These are phyloP conservation scores for Chaetomiaceae sp. DNA, from an alignment of 2,329 filamentous ascomycete species.

Conservation along the genomic window DNA sequence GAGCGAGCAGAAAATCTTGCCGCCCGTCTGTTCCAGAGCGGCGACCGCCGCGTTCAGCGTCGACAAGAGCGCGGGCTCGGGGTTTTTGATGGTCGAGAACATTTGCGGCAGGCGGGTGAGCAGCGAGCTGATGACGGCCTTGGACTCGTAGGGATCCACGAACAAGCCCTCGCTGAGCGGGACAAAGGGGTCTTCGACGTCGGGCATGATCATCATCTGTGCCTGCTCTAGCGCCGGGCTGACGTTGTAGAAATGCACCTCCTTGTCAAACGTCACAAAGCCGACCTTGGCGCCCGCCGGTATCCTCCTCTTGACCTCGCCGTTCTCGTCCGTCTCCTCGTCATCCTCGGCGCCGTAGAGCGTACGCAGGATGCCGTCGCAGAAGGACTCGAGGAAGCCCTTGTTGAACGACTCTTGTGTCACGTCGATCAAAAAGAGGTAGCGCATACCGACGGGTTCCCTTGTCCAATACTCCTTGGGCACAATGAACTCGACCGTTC, in stretches of 20 bases:
- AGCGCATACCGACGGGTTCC: constrained; percentile 80
- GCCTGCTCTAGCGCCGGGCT: constrained; percentile 74
- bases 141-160: constrained; percentile 88
- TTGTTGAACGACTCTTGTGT: constrained; percentile 88
- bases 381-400: constrained; percentile 85
- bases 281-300: constrained; percentile 82
- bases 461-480: constrained; percentile 99
- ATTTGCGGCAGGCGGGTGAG: constrained; percentile 76
- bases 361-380: constrained; percentile 78
- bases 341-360: constrained; percentile 67
- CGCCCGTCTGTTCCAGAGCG: constrained; percentile 81
- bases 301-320: constrained; percentile 54
- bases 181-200: constrained; percentile 93
- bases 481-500: constrained; percentile 93
- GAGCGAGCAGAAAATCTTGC: constrained; percentile 85
- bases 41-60: constrained; percentile 77
- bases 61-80: constrained; percentile 82
- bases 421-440: constrained; percentile 89
- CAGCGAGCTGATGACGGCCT: constrained; percentile 81
- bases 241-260: constrained; percentile 97
- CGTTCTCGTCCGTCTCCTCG: constrained; percentile 46
- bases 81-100: constrained; percentile 83
- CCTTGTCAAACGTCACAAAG: constrained; percentile 93
- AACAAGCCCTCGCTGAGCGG: constrained; percentile 88
- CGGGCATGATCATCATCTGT: constrained; percentile 98